These are phyloP conservation scores for Fonsecaea nubica DNA, from an alignment of 2,329 filamentous ascomycete species.

Conservation along the genomic window DNA sequence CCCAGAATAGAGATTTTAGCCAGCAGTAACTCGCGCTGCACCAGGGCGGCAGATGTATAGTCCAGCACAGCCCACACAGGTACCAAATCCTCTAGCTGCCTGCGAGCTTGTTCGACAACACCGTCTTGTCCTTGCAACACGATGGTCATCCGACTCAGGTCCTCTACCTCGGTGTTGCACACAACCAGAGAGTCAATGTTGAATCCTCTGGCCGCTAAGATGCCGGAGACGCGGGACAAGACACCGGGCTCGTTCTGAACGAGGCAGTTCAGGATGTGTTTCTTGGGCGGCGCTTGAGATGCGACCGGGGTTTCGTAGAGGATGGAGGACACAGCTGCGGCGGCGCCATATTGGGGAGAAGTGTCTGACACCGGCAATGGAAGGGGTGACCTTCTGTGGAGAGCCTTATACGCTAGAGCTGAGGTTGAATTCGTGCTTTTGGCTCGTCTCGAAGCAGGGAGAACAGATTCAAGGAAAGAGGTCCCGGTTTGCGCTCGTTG, in stretches of 20 bases:
- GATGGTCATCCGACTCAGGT: constrained; percentile 98
- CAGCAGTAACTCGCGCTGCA: constrained; percentile 92
- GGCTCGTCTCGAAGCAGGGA: constrained; percentile 29
- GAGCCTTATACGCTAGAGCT: constrained; percentile 94
- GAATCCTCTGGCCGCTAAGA: constrained; percentile 93
- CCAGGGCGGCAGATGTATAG: constrained; percentile 89
- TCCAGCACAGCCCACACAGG: constrained; percentile 98
- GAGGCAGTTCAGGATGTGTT: constrained; percentile 95
- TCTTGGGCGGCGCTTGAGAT: constrained; percentile 82
- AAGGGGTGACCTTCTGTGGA: constrained; percentile 87
- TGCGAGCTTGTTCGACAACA: constrained; percentile 93
- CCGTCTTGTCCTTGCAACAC: constrained; percentile 95
- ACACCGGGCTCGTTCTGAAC: constrained; percentile 99
- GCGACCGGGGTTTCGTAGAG: constrained; percentile 96
- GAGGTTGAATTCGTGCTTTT: constrained; percentile 73
- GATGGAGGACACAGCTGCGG: constrained; percentile 95
- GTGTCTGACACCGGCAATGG: constrained; percentile 78
- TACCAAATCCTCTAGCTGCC: constrained; percentile 94
- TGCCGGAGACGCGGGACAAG: constrained; percentile 92
- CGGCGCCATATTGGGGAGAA: constrained; percentile 82
- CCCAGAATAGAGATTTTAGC: constrained; percentile 97
- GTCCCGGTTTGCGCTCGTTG: constrained; percentile 21
- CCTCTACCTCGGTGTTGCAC: constrained; percentile 95
- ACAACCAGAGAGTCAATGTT: constrained; percentile 99
- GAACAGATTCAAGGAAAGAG: constrained; percentile 31